These are phyloP conservation scores for Penicillium freii DNA, from an alignment of 2,329 filamentous ascomycete genomes.

Conservation along the genomic window DNA sequence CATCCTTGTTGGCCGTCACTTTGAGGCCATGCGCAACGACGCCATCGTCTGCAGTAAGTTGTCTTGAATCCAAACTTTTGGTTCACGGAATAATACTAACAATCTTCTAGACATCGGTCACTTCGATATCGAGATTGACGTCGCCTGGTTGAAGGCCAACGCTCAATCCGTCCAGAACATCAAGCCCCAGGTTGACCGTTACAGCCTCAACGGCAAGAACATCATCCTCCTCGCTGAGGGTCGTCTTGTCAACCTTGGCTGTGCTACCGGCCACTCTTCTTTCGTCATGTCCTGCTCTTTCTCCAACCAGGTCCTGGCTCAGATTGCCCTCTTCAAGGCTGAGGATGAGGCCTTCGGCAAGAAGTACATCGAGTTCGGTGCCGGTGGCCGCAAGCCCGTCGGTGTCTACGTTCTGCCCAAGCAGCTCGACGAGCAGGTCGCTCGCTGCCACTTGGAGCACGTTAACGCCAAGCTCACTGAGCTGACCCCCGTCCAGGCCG, in stretches of 20 bases:
- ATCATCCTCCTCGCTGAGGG: constrained; percentile 98
- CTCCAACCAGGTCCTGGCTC: constrained; percentile 99
- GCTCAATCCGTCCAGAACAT: constrained; percentile 93
- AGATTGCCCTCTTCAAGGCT: constrained; percentile 97
- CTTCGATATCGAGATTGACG: constrained; percentile 99
- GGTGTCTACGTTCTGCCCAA: constrained; percentile 97
- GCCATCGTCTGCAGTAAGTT: constrained; percentile 83
- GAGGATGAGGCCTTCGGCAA: constrained; percentile 80
- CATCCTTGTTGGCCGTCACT: constrained; percentile 88
- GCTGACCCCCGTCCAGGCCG: constrained; percentile 81
- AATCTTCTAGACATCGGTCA: constrained; percentile 73
- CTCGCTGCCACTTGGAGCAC: constrained; percentile 86
- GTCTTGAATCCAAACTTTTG: too few relatives aligned
- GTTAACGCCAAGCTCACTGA: constrained; percentile 91
- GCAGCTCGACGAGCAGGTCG: constrained; percentile 98
- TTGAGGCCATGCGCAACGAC: constrained; percentile 93
- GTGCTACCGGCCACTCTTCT: constrained; percentile 97
- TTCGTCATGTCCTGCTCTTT: constrained; percentile 99
- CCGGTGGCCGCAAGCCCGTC: constrained; percentile 82
- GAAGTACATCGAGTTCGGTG: constrained; percentile 96
- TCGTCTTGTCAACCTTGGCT: constrained; percentile 98
- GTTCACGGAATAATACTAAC: neutral
- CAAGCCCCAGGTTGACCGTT: constrained; percentile 99
- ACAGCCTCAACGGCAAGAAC: constrained; percentile 90
- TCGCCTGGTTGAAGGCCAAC: constrained; percentile 99